Evolutionary conservation across 257 asterid genomes (phyloP).

Genomic region (Solanum habrochaites): DNA sequence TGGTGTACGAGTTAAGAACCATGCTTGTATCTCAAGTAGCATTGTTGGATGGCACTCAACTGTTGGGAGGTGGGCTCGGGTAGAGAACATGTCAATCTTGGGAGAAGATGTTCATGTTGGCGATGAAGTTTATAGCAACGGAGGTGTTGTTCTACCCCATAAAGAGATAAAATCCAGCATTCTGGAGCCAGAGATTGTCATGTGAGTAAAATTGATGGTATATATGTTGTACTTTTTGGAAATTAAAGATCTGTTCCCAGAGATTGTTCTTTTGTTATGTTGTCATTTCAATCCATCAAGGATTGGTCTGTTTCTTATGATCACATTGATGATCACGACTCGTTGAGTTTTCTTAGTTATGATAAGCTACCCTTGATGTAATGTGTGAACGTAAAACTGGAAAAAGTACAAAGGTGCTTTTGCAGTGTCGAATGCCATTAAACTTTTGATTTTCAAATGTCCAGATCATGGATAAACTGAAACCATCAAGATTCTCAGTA

Average conservation of each 20-base stretch:
- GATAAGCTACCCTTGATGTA: not conserved
- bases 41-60: slow-evolving; percentile 95
- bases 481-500: not conserved
- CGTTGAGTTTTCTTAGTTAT: not conserved
- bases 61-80: slow-evolving; percentile 86
- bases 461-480: not conserved
- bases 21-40: slow-evolving; percentile 65
- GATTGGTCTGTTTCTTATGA: not conserved
- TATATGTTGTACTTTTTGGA: not conserved
- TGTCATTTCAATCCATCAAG: not conserved
- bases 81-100: slow-evolving; percentile 86
- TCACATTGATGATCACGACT: not conserved
- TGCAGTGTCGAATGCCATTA: not conserved
- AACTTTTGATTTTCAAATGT: not conserved
- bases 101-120: slow-evolving; percentile 89
- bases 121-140: slow-evolving; percentile 76
- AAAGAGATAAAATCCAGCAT: slow-evolving; percentile 86
- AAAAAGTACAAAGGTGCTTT: not conserved
- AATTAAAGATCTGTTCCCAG: not conserved
- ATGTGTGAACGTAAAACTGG: not conserved
- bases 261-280: not conserved
- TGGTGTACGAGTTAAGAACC: slow-evolving; percentile 74
- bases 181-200: slow-evolving; percentile 72
- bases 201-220: slow-evolving; percentile 24
- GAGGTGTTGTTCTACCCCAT: slow-evolving; percentile 83